Evolutionary conservation across 2,329 filamentous ascomycete species (phyloP).

Genomic region (Diaporthe destruens): DNA sequence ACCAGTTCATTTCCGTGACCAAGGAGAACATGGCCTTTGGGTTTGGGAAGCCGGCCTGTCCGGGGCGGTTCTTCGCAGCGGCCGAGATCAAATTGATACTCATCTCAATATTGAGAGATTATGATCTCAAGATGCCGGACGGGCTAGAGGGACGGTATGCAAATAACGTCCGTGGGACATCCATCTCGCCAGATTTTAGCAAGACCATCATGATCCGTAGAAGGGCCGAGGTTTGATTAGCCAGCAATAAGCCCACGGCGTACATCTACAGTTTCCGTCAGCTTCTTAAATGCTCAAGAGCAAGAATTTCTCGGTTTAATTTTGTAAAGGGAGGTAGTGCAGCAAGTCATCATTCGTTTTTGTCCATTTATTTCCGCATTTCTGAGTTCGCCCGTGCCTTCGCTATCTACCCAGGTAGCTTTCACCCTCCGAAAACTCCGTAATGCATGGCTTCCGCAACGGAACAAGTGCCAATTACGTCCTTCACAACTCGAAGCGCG

Average conservation of each 20-base stretch:
- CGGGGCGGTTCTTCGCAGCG: slow-evolving; percentile 53
- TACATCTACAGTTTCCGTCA: background rate
- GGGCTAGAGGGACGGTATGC: slow-evolving; percentile 45
- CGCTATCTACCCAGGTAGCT: background rate
- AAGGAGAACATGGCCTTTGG: slow-evolving; percentile 53
- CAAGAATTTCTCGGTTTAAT: background rate
- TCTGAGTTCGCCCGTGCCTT: background rate
- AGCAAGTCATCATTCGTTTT: background rate
- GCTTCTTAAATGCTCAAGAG: background rate
- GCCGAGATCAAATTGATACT: slow-evolving; percentile 54
- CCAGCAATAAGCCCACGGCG: background rate
- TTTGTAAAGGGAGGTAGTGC: background rate
- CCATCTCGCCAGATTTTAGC: slow-evolving; percentile 9
- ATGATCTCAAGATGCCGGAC: slow-evolving; percentile 47
- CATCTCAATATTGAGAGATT: slow-evolving; percentile 46
- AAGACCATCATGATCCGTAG: slow-evolving; percentile 15
- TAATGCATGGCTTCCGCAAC: background rate
- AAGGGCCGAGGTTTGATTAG: background rate
- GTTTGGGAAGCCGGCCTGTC: slow-evolving; percentile 55
- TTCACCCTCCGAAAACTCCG: background rate
- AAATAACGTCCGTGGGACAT: slow-evolving; percentile 42
- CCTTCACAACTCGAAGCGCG: slow-evolving; percentile 29
- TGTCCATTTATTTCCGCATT: background rate
- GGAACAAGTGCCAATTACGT: background rate
- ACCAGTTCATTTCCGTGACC: slow-evolving; percentile 56